Percentiles rank a stretch among this genome's conserved stretches.
Evolutionary conservation across 495 filamentous ascomycete genomes (phyloP).

Genomic region (Paragyromitra xinjiangensis): DNA sequence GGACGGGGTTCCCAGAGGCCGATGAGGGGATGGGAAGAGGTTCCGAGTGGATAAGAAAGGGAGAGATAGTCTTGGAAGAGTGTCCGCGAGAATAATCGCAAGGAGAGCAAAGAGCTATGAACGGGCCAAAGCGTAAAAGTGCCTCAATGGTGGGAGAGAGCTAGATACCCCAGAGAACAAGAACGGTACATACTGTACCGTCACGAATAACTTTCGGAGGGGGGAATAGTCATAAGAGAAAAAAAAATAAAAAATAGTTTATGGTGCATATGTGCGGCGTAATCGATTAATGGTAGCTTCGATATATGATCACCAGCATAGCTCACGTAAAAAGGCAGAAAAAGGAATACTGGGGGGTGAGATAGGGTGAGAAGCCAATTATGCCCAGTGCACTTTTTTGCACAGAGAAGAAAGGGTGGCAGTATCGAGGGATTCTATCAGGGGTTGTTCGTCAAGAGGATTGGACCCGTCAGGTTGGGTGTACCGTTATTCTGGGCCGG

Average conservation of each 20-base stretch:
- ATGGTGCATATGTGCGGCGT: slow-evolving; percentile 31
- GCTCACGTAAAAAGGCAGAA: slow-evolving; percentile 23
- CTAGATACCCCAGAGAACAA: background rate
- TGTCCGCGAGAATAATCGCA: slow-evolving; percentile 25
- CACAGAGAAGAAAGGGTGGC: slow-evolving; percentile 11
- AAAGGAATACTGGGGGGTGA: slow-evolving; percentile 23
- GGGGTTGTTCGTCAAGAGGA: slow-evolving; percentile 20
- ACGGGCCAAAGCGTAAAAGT: slow-evolving; percentile 48
- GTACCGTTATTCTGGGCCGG: slow-evolving; percentile 41
- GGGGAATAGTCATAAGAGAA: slow-evolving; percentile 10
- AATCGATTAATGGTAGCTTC: slow-evolving; percentile 13
- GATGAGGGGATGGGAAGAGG: slow-evolving; percentile 7
- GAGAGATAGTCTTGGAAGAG: slow-evolving; percentile 19
- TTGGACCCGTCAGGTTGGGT: slow-evolving; percentile 37
- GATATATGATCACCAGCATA: slow-evolving; percentile 24
- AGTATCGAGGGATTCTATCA: slow-evolving; percentile 12
- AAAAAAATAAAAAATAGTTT: slow-evolving; percentile 22
- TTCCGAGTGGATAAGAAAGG: slow-evolving; percentile 34
- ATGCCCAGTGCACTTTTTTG: slow-evolving; percentile 34
- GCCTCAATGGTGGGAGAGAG: slow-evolving; percentile 21
- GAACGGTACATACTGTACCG: background rate
- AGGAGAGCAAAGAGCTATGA: slow-evolving; percentile 25
- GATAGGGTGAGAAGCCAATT: slow-evolving; percentile 10
- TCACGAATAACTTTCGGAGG: background rate
- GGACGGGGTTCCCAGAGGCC: slow-evolving; percentile 5